A percentile compares a stretch with the other conserved stretches of the same genome.
Evolutionary conservation across 371 early-diverging fungal species (phyloP).

Genomic region (Saksenaea vasiformis): DNA sequence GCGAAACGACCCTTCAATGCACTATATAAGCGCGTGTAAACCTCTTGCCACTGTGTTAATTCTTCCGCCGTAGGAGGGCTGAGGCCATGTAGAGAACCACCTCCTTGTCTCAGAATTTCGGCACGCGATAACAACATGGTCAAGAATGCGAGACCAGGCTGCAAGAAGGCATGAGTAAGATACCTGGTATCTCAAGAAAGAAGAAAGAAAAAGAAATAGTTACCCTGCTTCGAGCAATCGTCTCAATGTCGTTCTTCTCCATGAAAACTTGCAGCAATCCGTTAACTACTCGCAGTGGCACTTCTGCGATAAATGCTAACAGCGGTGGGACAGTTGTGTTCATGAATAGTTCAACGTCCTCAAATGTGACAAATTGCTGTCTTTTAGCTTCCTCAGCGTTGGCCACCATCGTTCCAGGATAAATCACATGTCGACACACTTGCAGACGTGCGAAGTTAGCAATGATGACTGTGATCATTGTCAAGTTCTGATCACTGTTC

Average conservation of each 20-base stretch:
- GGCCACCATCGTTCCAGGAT: constrained; percentile 50
- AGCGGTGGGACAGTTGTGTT: constrained; percentile 81
- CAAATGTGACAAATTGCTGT: constrained; percentile 41
- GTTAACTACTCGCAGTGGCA: constrained; percentile 79
- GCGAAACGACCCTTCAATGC: constrained; percentile 77
- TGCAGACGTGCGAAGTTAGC: constrained; percentile 83
- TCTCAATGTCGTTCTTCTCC: constrained; percentile 83
- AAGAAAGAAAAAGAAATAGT: background rate
- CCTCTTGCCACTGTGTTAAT: constrained; percentile 68
- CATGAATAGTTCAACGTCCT: constrained; percentile 84
- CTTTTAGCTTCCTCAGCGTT: constrained; percentile 51
- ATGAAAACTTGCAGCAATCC: constrained; percentile 78
- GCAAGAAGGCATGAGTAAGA: background rate
- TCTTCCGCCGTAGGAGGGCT: constrained; percentile 65
- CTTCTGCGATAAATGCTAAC: constrained; percentile 77
- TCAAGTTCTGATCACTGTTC: constrained; percentile 75
- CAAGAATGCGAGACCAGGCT: constrained; percentile 85
- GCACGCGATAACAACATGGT: constrained; percentile 90
- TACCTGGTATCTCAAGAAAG: background rate
- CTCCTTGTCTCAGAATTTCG: constrained; percentile 84
- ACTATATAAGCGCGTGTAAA: constrained; percentile 78
- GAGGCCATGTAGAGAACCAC: constrained; percentile 57
- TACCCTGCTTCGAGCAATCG: constrained; percentile 81
- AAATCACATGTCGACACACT: constrained; percentile 74
- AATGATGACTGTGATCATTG: constrained; percentile 75